Base-by-base conservation (phyloP, 495 filamentous ascomycete genomes). In the Lasiosphaeris hirsuta region DNA sequence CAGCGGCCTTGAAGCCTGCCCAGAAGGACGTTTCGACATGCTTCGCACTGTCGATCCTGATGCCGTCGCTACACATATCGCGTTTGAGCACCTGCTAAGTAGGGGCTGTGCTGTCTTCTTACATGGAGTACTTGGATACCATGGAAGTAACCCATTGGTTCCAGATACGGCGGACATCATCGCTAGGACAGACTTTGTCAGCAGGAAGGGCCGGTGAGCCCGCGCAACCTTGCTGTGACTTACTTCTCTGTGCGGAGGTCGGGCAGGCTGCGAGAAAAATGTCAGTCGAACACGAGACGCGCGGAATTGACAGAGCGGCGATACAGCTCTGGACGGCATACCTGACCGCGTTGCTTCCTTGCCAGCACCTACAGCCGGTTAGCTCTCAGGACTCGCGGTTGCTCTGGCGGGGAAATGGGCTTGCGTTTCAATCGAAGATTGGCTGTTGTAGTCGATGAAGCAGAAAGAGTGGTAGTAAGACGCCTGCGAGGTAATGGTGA, bases 21-120 rank as follows among this genome's bases (percentile, higher is more conserved):
- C 83, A 93, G 73, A 92, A 93, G 38, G 76, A 77, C 46, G 82
- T 82, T 62, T 87, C 79, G 45, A 90, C 85, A 58, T 95, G 83
- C 61, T 84, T 85, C 15, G 82, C 86, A 3, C 86, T 89, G 65
- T 94, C 90, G 33, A 94, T 73, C 17, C 90, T 85, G 37, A 95
- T 78, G 4, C 87, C 90, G 60, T 95, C 90, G 58, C 65, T 68
- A 19, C 18, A 10, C 43, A 17, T 46, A 19, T 46, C 43, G 17
- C 38, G 14, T 15, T 15, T 41, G 10, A 15, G 39, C 39, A 41
- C 11, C 39, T 41, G 39, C 11, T 7, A 49, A 10, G 7, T 10
- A 23, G 11, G 8, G 38, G 38, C 23, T 38, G 44, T 14, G 42
- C 33, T 17, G 15, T 14, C 6, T 4, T 39, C 58, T 23, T 56